phyloP scores from a whole-genome alignment of 2,329 filamentous ascomycete species.

The Venturia aucupariae region DNA sequence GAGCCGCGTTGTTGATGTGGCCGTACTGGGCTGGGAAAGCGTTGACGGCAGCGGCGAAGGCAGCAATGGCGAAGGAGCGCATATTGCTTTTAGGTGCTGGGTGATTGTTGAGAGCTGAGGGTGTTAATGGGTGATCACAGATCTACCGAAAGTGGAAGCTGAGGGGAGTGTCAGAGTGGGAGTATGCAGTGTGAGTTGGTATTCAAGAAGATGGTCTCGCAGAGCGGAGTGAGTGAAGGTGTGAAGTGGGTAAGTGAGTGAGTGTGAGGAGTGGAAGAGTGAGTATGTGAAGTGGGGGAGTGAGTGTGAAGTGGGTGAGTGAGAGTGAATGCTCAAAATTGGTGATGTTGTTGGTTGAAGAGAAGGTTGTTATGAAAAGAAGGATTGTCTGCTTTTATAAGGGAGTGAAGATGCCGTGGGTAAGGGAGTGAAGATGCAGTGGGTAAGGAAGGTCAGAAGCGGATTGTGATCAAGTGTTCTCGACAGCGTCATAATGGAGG shows the following conservation, averaged over 20 bases:
- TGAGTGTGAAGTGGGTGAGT: background rate
- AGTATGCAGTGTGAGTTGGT: background rate
- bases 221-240: background rate
- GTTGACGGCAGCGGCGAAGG: constrained; percentile 11
- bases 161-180: background rate
- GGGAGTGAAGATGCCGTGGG: background rate
- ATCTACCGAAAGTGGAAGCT: constrained; percentile 2
- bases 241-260: background rate
- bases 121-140: constrained; percentile 10
- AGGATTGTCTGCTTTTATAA: background rate
- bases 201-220: background rate
- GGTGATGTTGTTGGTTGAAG: background rate
- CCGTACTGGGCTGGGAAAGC: constrained; percentile 4
- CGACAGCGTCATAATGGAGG: background rate
- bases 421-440: background rate
- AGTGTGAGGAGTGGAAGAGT: background rate
- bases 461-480: background rate
- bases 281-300: too few relatives aligned
- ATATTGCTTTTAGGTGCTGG: background rate
- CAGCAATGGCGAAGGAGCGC: constrained; percentile 13
- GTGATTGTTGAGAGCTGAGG: background rate
- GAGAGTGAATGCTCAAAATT: background rate
- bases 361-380: background rate
- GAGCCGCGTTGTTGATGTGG: background rate
- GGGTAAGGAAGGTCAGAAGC: background rate